phyloP scores from a whole-genome alignment of 371 early-diverging fungal species.

The Mucor piriformis region DNA sequence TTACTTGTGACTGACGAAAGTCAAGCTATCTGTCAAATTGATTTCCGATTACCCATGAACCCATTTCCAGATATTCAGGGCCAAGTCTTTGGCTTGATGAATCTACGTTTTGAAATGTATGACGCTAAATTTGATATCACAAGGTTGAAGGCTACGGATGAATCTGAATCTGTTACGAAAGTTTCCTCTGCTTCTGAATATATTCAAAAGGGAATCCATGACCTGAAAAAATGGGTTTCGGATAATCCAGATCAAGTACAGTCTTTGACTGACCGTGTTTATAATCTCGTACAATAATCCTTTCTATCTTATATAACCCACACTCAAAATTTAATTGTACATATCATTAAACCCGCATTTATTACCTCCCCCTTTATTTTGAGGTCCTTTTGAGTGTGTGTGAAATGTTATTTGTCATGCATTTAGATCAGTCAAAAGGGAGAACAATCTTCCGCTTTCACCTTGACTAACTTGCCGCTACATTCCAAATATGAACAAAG shows the following conservation, averaged over 20 bases:
- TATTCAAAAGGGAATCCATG: conserved; percentile 10
- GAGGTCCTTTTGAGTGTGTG: no score
- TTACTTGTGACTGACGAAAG: conserved; percentile 38
- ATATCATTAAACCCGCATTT: no score
- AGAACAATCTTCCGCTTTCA: no score
- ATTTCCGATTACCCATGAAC: conserved; percentile 20
- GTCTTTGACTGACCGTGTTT: neutral
- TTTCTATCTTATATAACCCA: no score
- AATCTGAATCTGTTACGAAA: conserved; percentile 29
- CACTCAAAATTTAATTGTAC: no score
- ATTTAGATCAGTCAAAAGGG: no score
- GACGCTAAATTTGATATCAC: conserved; percentile 40
- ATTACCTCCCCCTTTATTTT: no score
- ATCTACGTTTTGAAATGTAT: conserved; percentile 33
- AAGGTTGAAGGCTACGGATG: conserved; percentile 31
- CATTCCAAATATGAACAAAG: no score
- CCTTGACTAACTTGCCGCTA: no score
- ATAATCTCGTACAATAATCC: conserved; percentile 3
- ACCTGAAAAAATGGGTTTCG: conserved; percentile 2
- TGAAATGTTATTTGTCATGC: no score
- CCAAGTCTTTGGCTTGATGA: conserved; percentile 34
- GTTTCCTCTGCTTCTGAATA: conserved; percentile 16
- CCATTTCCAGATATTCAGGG: conserved; percentile 18
- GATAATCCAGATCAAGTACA: conserved; percentile 2
- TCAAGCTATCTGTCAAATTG: conserved; percentile 31